phyloP scores from a whole-genome alignment of 2,329 filamentous ascomycete genomes.

The Neurospora sp. region DNA sequence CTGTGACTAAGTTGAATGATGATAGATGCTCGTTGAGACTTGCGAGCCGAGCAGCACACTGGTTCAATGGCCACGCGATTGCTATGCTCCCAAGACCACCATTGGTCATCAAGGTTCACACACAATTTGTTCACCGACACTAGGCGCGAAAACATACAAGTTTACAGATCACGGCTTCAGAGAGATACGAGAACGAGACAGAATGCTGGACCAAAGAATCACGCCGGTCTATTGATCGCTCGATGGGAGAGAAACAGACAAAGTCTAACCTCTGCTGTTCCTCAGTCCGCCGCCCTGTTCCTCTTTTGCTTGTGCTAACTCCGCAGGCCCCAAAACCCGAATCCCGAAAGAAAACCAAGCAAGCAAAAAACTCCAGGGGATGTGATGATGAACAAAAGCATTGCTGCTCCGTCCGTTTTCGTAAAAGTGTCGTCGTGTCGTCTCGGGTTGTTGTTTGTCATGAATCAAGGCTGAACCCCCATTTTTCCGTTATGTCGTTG shows the following conservation, averaged over 20 bases:
- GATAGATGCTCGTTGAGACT: neutral
- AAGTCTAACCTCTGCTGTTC: neutral
- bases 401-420: neutral
- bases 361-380: neutral
- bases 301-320: neutral
- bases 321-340: neutral
- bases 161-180: neutral
- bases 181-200: neutral
- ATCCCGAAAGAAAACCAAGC: neutral
- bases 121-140: neutral
- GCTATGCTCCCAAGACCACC: neutral
- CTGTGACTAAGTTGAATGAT: too few relatives aligned
- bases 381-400: neutral
- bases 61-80: neutral
- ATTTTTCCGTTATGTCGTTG: neutral
- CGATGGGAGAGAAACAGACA: neutral
- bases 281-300: neutral
- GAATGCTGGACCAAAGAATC: neutral
- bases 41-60: neutral
- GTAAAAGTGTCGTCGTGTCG: neutral
- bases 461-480: neutral
- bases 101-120: neutral
- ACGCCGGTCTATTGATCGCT: neutral
- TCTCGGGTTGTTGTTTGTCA: neutral
- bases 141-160: neutral